Evolutionary conservation across 306 rosid species (phyloP).

Genomic region (barrel medic (Medicago truncatula)): DNA sequence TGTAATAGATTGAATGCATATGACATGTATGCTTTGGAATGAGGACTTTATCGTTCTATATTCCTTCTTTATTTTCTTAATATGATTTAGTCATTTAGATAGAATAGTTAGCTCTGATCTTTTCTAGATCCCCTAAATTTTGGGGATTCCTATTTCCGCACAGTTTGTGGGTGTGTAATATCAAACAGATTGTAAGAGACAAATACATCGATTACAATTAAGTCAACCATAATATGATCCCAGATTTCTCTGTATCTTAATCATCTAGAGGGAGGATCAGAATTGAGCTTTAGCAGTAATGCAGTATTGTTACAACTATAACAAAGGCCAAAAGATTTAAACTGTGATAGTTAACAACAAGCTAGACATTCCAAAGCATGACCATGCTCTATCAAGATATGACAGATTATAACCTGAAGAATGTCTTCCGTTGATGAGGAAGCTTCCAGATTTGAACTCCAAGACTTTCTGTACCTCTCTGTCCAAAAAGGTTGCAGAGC

Average conservation of each 20-base stretch:
- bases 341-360: constrained; percentile 25
- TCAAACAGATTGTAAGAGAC: neutral
- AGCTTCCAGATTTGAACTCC: constrained; percentile 59
- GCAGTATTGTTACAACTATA: neutral
- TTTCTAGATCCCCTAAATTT: neutral
- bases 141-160: neutral
- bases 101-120: neutral
- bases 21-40: neutral
- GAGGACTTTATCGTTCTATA: neutral
- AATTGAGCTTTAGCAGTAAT: neutral
- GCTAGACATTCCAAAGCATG: constrained; percentile 19
- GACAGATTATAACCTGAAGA: constrained; percentile 63
- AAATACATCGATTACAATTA: neutral
- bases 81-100: neutral
- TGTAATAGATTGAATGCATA: neutral
- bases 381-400: constrained; percentile 26
- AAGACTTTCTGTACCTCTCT: constrained; percentile 55
- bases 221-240: constrained; percentile 7
- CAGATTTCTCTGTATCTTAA: constrained; percentile 2
- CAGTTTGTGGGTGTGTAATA: neutral
- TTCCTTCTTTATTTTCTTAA: neutral
- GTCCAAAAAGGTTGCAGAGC: constrained; percentile 70
- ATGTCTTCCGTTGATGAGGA: constrained; percentile 66
- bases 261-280: constrained; percentile 12
- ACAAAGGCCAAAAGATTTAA: constrained; percentile 22